Conservation (phyloP, 768 basidiomycete genomes). For the Russula dissimulans region DNA sequence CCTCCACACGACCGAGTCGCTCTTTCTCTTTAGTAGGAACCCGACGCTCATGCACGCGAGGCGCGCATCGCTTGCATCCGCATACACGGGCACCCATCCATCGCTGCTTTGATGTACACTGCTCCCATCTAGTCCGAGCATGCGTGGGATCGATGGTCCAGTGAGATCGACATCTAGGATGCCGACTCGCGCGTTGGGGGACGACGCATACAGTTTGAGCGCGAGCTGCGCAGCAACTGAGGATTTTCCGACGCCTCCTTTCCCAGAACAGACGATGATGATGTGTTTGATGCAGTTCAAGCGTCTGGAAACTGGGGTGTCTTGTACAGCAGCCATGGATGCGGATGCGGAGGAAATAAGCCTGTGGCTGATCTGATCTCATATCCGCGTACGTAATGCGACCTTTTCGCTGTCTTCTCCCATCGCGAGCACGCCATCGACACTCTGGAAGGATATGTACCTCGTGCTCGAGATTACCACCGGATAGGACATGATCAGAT, state of each 20-base stretch:
- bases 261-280: constrained; percentile 90
- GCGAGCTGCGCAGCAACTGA: constrained; percentile 90
- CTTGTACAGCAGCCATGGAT: constrained; percentile 22
- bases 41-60: constrained; percentile 96
- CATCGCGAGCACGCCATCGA: too few relatives aligned
- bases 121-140: constrained; percentile 84
- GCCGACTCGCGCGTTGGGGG: constrained; percentile 65
- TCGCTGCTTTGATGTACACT: constrained; percentile 88
- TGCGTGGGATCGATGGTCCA: constrained; percentile 89
- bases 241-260: constrained; percentile 99
- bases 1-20: constrained; percentile 94
- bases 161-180: constrained; percentile 92
- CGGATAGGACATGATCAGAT: too few relatives aligned
- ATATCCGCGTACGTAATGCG: too few relatives aligned
- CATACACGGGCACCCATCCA: constrained; percentile 98
- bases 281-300: constrained; percentile 70
- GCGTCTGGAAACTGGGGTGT: constrained; percentile 61
- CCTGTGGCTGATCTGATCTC: too few relatives aligned
- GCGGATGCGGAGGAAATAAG: neutral
- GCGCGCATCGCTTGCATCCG: constrained; percentile 65
- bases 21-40: constrained; percentile 81
- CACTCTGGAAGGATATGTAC: too few relatives aligned
- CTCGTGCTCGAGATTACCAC: too few relatives aligned
- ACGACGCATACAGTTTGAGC: constrained; percentile 66
- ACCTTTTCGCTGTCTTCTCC: too few relatives aligned